Evolutionary conservation across 129 eudicot species (phyloP).

Genomic region (Saussurea involucrata): DNA sequence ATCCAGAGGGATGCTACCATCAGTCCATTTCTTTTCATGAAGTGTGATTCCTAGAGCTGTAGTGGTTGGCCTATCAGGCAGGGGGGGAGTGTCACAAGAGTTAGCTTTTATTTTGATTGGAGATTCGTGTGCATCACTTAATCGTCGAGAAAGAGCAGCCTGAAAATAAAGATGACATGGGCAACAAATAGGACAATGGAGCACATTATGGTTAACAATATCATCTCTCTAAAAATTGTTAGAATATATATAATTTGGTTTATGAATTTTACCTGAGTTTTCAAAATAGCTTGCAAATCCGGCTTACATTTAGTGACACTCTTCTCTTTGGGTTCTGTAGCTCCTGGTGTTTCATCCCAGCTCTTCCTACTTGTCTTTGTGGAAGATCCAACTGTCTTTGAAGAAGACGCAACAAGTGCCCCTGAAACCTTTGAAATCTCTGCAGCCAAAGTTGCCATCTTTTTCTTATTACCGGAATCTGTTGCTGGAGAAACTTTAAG

Average conservation of each 20-base stretch:
- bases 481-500: slow-evolving; percentile 56
- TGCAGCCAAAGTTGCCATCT: slow-evolving; percentile 53
- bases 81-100: slow-evolving; percentile 25
- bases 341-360: slow-evolving; percentile 80
- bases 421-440: slow-evolving; percentile 78
- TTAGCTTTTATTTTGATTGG: slow-evolving; percentile 33
- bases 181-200: neutral
- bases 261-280: slow-evolving; percentile 69
- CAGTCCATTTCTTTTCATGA: slow-evolving; percentile 99
- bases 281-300: slow-evolving; percentile 78
- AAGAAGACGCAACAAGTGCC: slow-evolving; percentile 57
- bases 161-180: slow-evolving; percentile 19
- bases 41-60: slow-evolving; percentile 66
- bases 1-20: slow-evolving; percentile 87
- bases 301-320: slow-evolving; percentile 48
- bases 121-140: slow-evolving; percentile 70
- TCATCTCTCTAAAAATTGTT: neutral
- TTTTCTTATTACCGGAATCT: slow-evolving; percentile 74
- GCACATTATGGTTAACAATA: neutral
- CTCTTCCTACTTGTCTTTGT: slow-evolving; percentile 67
- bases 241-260: neutral
- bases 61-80: slow-evolving; percentile 35
- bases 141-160: slow-evolving; percentile 93
- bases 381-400: slow-evolving; percentile 49
- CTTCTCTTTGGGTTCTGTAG: slow-evolving; percentile 56